phyloP scores from a whole-genome alignment of 306 rosid species.

The Chamaecrista fasciculata region DNA sequence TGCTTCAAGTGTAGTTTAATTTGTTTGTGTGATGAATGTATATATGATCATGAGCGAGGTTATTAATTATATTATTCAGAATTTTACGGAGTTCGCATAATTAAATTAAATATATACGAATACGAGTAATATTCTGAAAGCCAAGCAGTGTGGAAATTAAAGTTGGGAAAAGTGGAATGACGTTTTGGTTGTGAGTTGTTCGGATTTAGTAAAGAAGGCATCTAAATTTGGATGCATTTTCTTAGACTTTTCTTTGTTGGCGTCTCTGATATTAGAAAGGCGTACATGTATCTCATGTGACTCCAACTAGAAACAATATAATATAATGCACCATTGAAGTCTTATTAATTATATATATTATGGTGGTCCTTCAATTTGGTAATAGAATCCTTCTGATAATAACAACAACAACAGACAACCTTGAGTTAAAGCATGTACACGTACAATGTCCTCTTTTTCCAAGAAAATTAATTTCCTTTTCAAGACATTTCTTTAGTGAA shows the following conservation, averaged over 20 bases:
- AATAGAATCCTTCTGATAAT: too few species aligned
- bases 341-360: too few species aligned
- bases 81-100: neutral
- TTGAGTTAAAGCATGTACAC: too few species aligned
- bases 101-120: too few species aligned
- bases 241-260: conserved; percentile 41
- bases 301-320: conserved; percentile 35
- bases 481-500: too few species aligned
- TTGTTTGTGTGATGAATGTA: neutral
- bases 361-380: neutral
- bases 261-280: conserved; percentile 31
- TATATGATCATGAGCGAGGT: neutral
- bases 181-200: conserved; percentile 49
- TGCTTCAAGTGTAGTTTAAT: conserved; percentile 8
- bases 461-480: too few species aligned
- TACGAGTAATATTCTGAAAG: conserved; percentile 19
- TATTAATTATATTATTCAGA: too few species aligned
- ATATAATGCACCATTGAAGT: conserved; percentile 13
- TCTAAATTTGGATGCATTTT: conserved; percentile 50
- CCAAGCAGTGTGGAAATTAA: conserved; percentile 19
- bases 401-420: too few species aligned
- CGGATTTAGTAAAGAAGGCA: conserved; percentile 43
- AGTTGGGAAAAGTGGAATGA: conserved; percentile 35
- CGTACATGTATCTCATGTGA: conserved; percentile 30
- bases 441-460: too few species aligned